Evolutionary conservation across 495 filamentous ascomycete genomes (phyloP), one percentile per base, ranked within the genome.

Genomic region (Aspergillus bridgeri): DNA sequence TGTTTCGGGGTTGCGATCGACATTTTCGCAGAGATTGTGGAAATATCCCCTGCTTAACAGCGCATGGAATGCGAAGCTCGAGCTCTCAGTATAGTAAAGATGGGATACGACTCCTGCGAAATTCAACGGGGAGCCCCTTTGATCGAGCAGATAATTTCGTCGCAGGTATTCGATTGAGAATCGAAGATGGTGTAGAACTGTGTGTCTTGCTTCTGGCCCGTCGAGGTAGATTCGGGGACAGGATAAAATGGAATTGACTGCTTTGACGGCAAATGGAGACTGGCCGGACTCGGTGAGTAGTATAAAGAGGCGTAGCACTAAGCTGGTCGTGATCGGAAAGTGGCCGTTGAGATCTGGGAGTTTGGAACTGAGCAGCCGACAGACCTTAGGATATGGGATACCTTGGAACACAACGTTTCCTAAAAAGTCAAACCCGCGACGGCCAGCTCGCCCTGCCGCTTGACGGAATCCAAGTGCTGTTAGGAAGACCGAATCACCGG

Each of bases 111-210:
- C 70, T 2, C 82, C 81, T 0, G 88, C 81, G 61, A 91, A 90
- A 61, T 91, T 89, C 18, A 89, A 68, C 0, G 89, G 87, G 15
- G 66, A 75, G 21, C 89, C 89, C 9, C 65, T 62, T 9, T 74
- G 56, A 20, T 79, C 82, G 21, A 92, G 74, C 1, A 92, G 79
- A 27, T 79, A 66, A 59, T 90, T 85, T 13, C 87, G 75, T 25
- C 87, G 80, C 6, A 91, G 80, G 60, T 91, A 92, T 56, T 92
- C 89, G 45, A 92, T 88, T 0, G 89, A 90, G 59, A 91, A 92
- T 11, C 89, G 77, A 7, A 92, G 68, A 65, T 91, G 87, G 60
- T 92, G 89, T 0, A 89, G 75, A 0, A 90, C 81, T 9, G 86
- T 83, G 55, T 83, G 80, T 57, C 84, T 84, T 48, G 79, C 80